phyloP scores from a whole-genome alignment of 1,284 basidiomycete genomes.

The Cutaneotrichosporon cutaneum region DNA sequence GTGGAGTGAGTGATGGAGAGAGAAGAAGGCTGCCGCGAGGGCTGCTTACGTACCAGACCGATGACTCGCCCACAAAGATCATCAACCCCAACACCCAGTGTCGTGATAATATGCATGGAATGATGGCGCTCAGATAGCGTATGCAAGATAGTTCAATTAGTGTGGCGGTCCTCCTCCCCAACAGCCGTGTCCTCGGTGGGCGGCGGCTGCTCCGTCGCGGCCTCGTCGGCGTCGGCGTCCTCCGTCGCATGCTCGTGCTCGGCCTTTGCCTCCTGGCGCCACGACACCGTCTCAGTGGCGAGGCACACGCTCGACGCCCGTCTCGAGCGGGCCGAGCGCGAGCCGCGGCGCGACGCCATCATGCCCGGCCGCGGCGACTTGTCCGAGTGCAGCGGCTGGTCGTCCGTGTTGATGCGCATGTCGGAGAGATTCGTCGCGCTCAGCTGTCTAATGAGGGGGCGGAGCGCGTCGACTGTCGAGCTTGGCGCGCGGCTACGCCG shows the following conservation, averaged over 20 bases:
- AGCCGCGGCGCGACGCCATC: constrained; percentile 6
- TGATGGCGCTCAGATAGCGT: background rate
- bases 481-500: constrained; percentile 25
- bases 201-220: constrained; percentile 1
- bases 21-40: too few relatives aligned
- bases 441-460: constrained; percentile 33
- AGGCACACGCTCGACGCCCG: constrained; percentile 7
- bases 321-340: background rate
- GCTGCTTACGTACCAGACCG: too few relatives aligned
- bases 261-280: constrained; percentile 4
- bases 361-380: constrained; percentile 2
- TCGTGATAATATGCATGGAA: background rate
- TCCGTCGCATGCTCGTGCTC: background rate
- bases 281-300: background rate
- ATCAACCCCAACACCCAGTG: too few relatives aligned
- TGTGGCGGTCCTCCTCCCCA: background rate
- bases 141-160: background rate
- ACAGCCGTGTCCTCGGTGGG: constrained; percentile 6
- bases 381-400: constrained; percentile 7
- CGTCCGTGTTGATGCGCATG: constrained; percentile 16
- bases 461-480: constrained; percentile 18
- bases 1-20: too few relatives aligned
- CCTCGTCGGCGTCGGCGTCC: background rate
- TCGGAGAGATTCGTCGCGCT: constrained; percentile 29
- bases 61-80: too few relatives aligned